Percentiles rank a stretch among this genome's conserved stretches.
Conservation (phyloP, 345 rosid species). For the Brassica juncea region DNA sequence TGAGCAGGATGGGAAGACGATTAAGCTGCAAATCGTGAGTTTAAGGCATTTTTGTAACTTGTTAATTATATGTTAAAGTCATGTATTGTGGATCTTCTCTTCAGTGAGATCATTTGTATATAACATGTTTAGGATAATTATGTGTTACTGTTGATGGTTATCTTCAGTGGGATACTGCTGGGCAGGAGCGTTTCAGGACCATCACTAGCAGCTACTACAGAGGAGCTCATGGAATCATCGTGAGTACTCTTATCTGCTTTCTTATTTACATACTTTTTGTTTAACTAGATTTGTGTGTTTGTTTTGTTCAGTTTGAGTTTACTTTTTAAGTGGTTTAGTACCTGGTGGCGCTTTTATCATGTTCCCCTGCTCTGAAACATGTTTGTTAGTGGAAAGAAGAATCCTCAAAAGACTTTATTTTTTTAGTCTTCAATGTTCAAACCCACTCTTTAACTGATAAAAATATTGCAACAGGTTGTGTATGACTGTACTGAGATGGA, state of each 20-base stretch:
- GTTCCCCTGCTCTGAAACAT: not conserved
- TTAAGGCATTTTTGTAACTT: not conserved
- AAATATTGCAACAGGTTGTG: slow-evolving; percentile 56
- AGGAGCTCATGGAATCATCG: slow-evolving; percentile 93
- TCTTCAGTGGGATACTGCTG: slow-evolving; percentile 89
- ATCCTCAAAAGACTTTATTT: not conserved
- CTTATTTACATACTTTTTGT: not conserved
- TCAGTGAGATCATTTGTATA: not conserved
- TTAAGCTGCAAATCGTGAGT: slow-evolving; percentile 75
- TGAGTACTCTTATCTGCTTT: slow-evolving; percentile 25
- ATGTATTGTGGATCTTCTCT: slow-evolving; percentile 23
- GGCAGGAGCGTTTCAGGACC: slow-evolving; percentile 89
- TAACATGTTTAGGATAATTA: not conserved
- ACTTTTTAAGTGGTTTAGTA: not conserved
- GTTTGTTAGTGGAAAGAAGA: not conserved
- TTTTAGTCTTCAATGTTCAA: not conserved
- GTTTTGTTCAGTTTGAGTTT: not conserved
- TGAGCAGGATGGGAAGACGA: slow-evolving; percentile 81
- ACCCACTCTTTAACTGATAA: too few species aligned
- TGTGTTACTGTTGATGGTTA: not conserved
- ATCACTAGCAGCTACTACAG: slow-evolving; percentile 93
- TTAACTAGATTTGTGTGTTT: not conserved
- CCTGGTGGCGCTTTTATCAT: not conserved
- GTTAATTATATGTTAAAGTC: not conserved
- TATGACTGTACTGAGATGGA: slow-evolving; percentile 88